phyloP scores from a whole-genome alignment of 805 yeast genomes.

The Torulaspora gathmanii region DNA sequence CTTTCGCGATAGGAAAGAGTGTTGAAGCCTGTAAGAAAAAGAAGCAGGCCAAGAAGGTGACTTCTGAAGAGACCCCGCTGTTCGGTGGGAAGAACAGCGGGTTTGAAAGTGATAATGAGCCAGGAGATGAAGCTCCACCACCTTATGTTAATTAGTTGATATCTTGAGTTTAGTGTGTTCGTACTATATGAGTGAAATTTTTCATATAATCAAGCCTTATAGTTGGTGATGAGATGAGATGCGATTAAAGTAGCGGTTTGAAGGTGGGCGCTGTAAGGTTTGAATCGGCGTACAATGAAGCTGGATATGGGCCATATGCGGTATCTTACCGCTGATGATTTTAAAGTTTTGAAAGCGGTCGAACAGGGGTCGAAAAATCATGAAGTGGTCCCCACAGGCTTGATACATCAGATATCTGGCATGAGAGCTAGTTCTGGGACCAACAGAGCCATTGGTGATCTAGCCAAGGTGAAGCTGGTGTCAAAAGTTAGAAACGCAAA shows the following conservation, averaged over 20 bases:
- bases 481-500: slow-evolving; percentile 81
- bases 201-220: neutral
- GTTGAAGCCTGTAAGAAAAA: slow-evolving; percentile 1
- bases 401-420: slow-evolving; percentile 78
- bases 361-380: slow-evolving; percentile 91
- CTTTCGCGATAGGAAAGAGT: neutral
- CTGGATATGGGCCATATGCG: slow-evolving; percentile 91
- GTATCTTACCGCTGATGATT: slow-evolving; percentile 86
- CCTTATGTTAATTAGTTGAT: neutral
- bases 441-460: slow-evolving; percentile 70
- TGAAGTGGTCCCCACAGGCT: slow-evolving; percentile 85
- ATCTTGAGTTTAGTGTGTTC: neutral
- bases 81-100: too few relatives aligned
- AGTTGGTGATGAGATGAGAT: slow-evolving; percentile 19
- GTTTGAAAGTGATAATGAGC: neutral
- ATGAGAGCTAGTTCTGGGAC: slow-evolving; percentile 72
- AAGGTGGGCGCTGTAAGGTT: neutral
- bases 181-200: slow-evolving; percentile 4
- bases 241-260: neutral
- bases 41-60: neutral
- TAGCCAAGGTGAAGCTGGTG: slow-evolving; percentile 80
- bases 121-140: neutral
- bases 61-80: neutral
- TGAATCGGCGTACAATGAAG: slow-evolving; percentile 53
- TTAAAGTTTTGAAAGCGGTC: slow-evolving; percentile 79